These are phyloP conservation scores for Umbilicaria muhlenbergii DNA, from an alignment of 495 filamentous ascomycete species.

Conservation along the genomic window DNA sequence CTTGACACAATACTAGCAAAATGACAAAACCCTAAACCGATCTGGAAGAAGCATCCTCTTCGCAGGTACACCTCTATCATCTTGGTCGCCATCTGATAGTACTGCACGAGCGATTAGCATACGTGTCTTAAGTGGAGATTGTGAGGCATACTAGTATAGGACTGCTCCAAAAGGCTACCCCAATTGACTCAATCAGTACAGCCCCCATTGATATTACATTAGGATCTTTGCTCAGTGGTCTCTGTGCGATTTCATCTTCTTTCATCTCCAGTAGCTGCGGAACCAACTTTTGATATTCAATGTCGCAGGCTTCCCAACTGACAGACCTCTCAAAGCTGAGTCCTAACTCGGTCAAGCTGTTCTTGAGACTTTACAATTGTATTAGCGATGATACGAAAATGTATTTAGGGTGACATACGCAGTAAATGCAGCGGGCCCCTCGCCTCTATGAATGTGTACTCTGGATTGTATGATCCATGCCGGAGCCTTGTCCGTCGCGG, in stretches of 20 bases:
- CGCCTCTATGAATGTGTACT: conserved; percentile 54
- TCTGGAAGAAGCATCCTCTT: conserved; percentile 51
- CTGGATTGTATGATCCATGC: conserved; percentile 66
- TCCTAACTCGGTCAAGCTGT: conserved; percentile 50
- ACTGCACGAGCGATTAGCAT: conserved; percentile 30
- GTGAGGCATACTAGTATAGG: conserved; percentile 11
- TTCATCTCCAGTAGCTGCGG: conserved; percentile 42
- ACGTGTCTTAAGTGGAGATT: background rate
- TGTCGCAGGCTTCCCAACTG: conserved; percentile 60
- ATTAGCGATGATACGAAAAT: background rate
- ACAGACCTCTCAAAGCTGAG: conserved; percentile 47
- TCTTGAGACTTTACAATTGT: conserved; percentile 27
- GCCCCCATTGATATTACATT: conserved; percentile 50
- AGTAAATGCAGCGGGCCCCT: conserved; percentile 50
- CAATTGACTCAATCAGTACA: conserved; percentile 60
- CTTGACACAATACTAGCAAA: conserved; percentile 56
- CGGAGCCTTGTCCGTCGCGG: conserved; percentile 56
- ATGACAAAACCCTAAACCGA: conserved; percentile 61
- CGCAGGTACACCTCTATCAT: conserved; percentile 56
- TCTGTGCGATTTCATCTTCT: conserved; percentile 34
- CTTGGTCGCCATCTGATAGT: conserved; percentile 59
- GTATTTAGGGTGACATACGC: conserved; percentile 10
- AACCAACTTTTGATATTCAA: conserved; percentile 45
- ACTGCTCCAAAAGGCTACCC: conserved; percentile 75
- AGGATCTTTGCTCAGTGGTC: conserved; percentile 33